Evolutionary conservation across 352 stramenopile species (phyloP).

Genomic region (Chrysophaeum taylorii): DNA sequence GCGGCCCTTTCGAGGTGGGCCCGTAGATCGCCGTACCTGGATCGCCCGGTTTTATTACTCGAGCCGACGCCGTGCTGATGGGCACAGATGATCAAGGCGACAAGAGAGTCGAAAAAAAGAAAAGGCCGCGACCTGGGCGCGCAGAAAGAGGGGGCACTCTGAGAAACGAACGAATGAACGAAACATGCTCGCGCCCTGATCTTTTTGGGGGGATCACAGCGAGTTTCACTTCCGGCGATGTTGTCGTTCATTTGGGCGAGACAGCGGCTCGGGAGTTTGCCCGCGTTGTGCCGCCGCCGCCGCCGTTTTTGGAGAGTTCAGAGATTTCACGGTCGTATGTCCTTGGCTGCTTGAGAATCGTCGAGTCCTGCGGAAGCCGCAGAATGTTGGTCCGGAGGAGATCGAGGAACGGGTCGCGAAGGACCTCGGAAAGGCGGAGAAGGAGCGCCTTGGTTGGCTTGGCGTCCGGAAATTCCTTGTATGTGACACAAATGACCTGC

Average conservation of each 20-base stretch:
- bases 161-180: too few relatives aligned
- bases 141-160: too few relatives aligned
- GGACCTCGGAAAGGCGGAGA: background rate
- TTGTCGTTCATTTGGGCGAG: background rate
- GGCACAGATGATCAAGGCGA: too few relatives aligned
- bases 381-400: background rate
- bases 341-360: background rate
- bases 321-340: background rate
- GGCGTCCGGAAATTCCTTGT: background rate
- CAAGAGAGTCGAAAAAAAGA: too few relatives aligned
- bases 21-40: too few relatives aligned
- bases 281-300: background rate
- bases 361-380: background rate
- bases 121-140: too few relatives aligned
- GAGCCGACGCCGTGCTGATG: too few relatives aligned
- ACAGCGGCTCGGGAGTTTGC: background rate
- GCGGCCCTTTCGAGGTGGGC: too few relatives aligned
- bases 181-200: too few relatives aligned
- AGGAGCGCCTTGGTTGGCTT: background rate
- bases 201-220: background rate
- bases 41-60: too few relatives aligned
- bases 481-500: too few relatives aligned
- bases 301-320: background rate
- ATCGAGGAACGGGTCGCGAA: conserved; percentile 2
- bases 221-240: background rate